Evolutionary conservation across 2,329 filamentous ascomycete genomes (phyloP), one percentile per base, ranked within the genome.

Genomic region (Neoscytalidium dimidiatum): DNA sequence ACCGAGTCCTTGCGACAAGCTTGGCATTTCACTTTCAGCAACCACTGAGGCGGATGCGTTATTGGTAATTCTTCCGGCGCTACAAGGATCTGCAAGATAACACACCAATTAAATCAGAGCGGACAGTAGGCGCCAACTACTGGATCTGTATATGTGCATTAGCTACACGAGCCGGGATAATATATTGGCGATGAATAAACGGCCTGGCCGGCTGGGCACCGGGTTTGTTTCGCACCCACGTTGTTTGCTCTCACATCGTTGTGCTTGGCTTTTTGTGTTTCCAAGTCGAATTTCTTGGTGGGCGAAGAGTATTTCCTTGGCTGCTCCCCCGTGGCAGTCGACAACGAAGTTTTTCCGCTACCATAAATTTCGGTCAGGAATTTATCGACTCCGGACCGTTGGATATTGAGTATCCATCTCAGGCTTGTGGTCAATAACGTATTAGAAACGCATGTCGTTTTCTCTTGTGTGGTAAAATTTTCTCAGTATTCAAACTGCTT

Each of bases 51-150:
- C 52, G 35, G 52, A 23, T n/a, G 6, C 21, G 4, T 2, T 13
- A 35, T n/a, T 13, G 6, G n/a, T 23, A 58, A 60, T 46, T 60
- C 14, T 46, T 60, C 56, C 56, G 56, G 56, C 56, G 41, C 56
- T 60, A 60, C 26, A 4, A 44, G n/a, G 53, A 58, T 44, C 38
- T 2, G 21, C 38, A 58, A 31, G 28, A 46, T 14, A 33, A 5
- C 41, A 33, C 53, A 44, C 53, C 53, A 58, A 46, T 44, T 3
- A n/a, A 29, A 44, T 17, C 53, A 3, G 13, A 8, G 14, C 33
- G 17, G 51, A 8, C 23, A 19, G 7, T n/a, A 4, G 13, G 7
- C 23, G 8, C 5, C 35, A 29, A 57, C 8, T 4, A 11, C 14
- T 9, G 17, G 35, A n/a, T 21, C 52, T 19, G 29, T 58, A 43